These are phyloP conservation scores for Taphrina deformans DNA, from an alignment of 1,139 yeast species.

Conservation along the genomic window DNA sequence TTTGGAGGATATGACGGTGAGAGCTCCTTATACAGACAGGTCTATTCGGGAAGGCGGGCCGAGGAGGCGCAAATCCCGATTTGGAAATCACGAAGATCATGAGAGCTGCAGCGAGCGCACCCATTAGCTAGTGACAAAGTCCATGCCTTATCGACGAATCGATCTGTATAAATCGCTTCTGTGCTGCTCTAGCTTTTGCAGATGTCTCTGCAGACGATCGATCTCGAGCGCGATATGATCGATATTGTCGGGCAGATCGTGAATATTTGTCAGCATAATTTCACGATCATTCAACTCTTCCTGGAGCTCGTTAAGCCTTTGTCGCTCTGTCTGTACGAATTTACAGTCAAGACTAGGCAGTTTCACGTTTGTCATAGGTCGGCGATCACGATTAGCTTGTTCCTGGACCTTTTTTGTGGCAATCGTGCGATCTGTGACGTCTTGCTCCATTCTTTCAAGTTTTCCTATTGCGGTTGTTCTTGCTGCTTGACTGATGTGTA, in stretches of 20 bases:
- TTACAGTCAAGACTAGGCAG: neutral
- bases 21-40: too few species aligned
- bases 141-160: neutral
- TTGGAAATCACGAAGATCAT: too few species aligned
- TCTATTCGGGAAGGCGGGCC: too few species aligned
- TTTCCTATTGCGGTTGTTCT: neutral
- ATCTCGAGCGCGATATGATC: neutral
- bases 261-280: neutral
- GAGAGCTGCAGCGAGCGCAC: too few species aligned
- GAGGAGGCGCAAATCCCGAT: neutral
- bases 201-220: conserved; percentile 10
- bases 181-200: neutral
- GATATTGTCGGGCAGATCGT: neutral
- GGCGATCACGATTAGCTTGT: neutral
- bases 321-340: neutral
- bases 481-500: neutral
- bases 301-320: neutral
- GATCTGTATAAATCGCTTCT: conserved; percentile 11
- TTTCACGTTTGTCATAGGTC: neutral
- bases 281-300: neutral
- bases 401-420: neutral
- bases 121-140: too few species aligned
- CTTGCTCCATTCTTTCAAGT: neutral
- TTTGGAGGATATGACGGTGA: too few species aligned
- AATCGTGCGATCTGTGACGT: neutral